Percentiles rank a stretch among this genome's conserved stretches.
phyloP scores from a whole-genome alignment of 2,329 filamentous ascomycete genomes.

The Drechslera avenae region DNA sequence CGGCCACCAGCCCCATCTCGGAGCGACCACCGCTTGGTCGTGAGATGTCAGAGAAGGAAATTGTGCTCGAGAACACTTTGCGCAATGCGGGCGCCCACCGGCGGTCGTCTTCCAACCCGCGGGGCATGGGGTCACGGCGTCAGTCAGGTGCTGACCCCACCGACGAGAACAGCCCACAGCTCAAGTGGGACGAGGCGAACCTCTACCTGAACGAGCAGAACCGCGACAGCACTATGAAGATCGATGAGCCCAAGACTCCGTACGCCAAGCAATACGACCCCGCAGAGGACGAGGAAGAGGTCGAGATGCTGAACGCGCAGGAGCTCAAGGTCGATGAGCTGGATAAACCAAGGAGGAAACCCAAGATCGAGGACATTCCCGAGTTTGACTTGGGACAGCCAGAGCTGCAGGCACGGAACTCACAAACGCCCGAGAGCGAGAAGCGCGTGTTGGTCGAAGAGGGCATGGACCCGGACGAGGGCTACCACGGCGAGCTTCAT shows the following conservation, averaged over 20 bases:
- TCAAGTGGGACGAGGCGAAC: conserved; percentile 99
- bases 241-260: conserved; percentile 96
- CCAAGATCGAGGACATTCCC: conserved; percentile 75
- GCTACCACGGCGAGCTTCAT: conserved; percentile 65
- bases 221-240: conserved; percentile 96
- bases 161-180: conserved; percentile 69
- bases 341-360: conserved; percentile 61
- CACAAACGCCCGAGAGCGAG: conserved; percentile 56
- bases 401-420: conserved; percentile 59
- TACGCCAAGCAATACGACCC: conserved; percentile 94
- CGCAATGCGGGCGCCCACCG: conserved; percentile 89
- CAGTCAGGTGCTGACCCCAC: conserved; percentile 63
- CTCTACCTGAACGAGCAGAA: conserved; percentile 97
- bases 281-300: conserved; percentile 80
- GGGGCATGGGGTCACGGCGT: conserved; percentile 71
- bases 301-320: conserved; percentile 68
- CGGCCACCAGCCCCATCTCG: conserved; percentile 39
- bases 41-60: conserved; percentile 76
- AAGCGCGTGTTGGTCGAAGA: conserved; percentile 82
- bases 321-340: conserved; percentile 72
- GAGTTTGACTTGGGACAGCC: conserved; percentile 91
- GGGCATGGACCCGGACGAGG: conserved; percentile 46
- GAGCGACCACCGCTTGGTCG: conserved; percentile 53
- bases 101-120: conserved; percentile 76
- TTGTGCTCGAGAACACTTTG: conserved; percentile 92